Percentiles rank a stretch among this genome's conserved stretches.
phyloP scores from a whole-genome alignment of 768 basidiomycete genomes.

The Holtermanniella nyarrowii region DNA sequence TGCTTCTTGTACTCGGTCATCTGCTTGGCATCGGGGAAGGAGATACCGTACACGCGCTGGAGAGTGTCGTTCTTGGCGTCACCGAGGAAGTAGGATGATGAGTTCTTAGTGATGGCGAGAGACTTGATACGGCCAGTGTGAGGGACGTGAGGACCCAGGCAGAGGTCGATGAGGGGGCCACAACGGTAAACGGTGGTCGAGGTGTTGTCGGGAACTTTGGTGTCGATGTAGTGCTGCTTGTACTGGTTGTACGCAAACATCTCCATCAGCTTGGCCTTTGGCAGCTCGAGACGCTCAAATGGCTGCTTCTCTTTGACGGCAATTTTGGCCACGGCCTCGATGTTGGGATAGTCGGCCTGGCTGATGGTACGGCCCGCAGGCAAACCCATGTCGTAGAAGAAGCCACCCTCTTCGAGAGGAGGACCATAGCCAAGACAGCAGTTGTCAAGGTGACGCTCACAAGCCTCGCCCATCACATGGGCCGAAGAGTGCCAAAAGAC shows the following conservation, averaged over 20 bases:
- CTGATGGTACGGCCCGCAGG: slow-evolving; percentile 54
- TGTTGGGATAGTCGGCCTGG: slow-evolving; percentile 68
- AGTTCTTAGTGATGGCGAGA: slow-evolving; percentile 96
- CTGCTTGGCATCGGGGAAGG: slow-evolving; percentile 96
- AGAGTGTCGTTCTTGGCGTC: slow-evolving; percentile 85
- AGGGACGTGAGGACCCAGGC: slow-evolving; percentile 93
- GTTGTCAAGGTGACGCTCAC: slow-evolving; percentile 82
- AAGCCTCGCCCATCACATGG: slow-evolving; percentile 91
- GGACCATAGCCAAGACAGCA: slow-evolving; percentile 95
- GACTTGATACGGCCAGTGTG: slow-evolving; percentile 97
- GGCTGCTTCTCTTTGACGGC: slow-evolving; percentile 94
- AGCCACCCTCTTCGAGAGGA: slow-evolving; percentile 84
- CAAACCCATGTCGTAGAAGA: slow-evolving; percentile 92
- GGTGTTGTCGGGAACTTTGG: slow-evolving; percentile 90
- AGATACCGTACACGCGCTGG: slow-evolving; percentile 94
- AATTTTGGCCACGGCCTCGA: slow-evolving; percentile 78
- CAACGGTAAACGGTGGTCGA: slow-evolving; percentile 97
- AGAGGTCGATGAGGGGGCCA: slow-evolving; percentile 96
- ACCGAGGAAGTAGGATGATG: slow-evolving; percentile 95
- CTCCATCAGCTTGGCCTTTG: slow-evolving; percentile 88
- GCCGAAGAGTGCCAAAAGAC: slow-evolving; percentile 99
- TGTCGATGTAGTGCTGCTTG: slow-evolving; percentile 88
- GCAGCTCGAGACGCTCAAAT: slow-evolving; percentile 85
- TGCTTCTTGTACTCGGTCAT: slow-evolving; percentile 88
- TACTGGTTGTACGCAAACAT: slow-evolving; percentile 99